Conservation (phyloP, 495 filamentous ascomycete species). For the Arthonia radiata region DNA sequence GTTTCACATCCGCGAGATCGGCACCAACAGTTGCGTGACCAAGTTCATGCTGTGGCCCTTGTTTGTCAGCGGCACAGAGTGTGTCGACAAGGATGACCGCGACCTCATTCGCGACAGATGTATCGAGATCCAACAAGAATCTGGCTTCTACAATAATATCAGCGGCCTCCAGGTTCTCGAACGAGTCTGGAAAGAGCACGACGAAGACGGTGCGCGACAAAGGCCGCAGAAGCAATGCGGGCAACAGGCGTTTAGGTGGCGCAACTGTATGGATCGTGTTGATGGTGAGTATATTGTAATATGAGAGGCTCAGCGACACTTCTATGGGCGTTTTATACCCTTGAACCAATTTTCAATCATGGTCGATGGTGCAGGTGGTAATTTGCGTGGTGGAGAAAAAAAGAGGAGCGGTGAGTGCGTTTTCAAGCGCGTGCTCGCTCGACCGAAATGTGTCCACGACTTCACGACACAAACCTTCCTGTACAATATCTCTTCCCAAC, state of each 20-base stretch:
- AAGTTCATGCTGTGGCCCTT: conserved; percentile 89
- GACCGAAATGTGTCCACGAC: too few relatives aligned
- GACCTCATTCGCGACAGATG: conserved; percentile 54
- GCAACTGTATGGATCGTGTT: conserved; percentile 44
- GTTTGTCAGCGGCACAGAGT: conserved; percentile 78
- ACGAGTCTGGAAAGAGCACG: conserved; percentile 42
- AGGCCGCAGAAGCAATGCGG: conserved; percentile 6
- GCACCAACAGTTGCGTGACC: conserved; percentile 36
- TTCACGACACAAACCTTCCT: too few relatives aligned
- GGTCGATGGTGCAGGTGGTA: too few relatives aligned
- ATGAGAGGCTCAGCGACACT: too few relatives aligned
- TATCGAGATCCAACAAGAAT: conserved; percentile 62
- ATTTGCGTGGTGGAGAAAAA: too few relatives aligned
- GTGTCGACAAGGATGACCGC: conserved; percentile 59
- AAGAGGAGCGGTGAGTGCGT: too few relatives aligned
- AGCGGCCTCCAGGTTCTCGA: conserved; percentile 69
- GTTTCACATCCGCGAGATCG: conserved; percentile 54
- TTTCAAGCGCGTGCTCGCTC: too few relatives aligned
- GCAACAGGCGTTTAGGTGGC: conserved; percentile 45
- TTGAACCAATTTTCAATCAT: too few relatives aligned
- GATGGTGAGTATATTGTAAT: conserved; percentile 80
- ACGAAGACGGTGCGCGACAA: too few relatives aligned
- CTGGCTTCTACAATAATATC: conserved; percentile 80
- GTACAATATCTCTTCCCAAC: too few relatives aligned
- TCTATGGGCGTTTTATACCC: too few relatives aligned